Evolutionary conservation across 2,329 filamentous ascomycete genomes (phyloP).

Genomic region (Alternaria longipes): DNA sequence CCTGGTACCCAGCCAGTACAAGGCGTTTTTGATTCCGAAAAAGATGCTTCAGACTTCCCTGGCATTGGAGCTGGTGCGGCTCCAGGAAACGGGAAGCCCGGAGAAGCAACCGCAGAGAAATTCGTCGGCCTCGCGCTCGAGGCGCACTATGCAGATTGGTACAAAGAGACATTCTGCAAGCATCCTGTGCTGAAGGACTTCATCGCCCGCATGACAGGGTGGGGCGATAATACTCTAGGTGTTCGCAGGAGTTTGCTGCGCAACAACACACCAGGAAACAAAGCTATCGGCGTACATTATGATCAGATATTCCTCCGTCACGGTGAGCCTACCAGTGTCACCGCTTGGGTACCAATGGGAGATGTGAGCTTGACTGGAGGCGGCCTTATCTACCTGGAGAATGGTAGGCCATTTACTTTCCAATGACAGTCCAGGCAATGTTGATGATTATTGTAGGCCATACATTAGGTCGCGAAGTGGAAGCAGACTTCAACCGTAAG

Average conservation of each 20-base stretch:
- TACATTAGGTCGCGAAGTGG: conserved; percentile 60
- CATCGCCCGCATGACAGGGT: conserved; percentile 62
- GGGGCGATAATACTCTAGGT: conserved; percentile 59
- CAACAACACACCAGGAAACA: conserved; percentile 66
- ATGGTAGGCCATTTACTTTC: conserved; percentile 40
- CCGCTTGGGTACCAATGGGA: conserved; percentile 67
- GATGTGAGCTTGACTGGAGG: conserved; percentile 64
- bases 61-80: conserved; percentile 64
- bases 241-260: conserved; percentile 62
- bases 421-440: neutral
- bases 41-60: conserved; percentile 57
- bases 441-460: conserved; percentile 44
- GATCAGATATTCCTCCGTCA: conserved; percentile 65
- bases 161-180: conserved; percentile 64
- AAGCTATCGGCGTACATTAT: conserved; percentile 68
- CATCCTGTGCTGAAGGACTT: conserved; percentile 62
- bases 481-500: conserved; percentile 60
- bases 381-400: conserved; percentile 67
- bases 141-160: conserved; percentile 58
- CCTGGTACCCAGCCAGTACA: conserved; percentile 59
- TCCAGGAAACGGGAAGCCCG: conserved; percentile 45
- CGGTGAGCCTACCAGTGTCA: conserved; percentile 64
- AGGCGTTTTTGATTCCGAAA: conserved; percentile 62
- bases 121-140: conserved; percentile 63
- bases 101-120: conserved; percentile 50